Percentiles rank a stretch among this genome's conserved stretches.
Conservation (phyloP, 257 asterid genomes). For the Solanum virginianum region DNA sequence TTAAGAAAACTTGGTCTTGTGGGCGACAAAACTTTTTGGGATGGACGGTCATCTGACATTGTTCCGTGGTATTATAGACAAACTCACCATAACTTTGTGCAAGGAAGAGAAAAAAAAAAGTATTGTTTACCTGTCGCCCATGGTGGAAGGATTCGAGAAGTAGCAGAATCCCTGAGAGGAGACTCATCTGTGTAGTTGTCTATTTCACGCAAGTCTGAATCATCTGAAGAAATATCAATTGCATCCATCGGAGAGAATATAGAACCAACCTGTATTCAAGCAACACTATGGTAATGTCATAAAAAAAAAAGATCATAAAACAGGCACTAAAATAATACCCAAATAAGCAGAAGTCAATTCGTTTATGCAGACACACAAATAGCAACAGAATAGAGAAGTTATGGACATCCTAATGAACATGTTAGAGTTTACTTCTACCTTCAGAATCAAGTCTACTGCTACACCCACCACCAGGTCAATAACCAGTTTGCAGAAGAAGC, state of each 20-base stretch:
- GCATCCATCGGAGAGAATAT: constrained; percentile 33
- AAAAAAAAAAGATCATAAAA: constrained; percentile 9
- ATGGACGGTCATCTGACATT: constrained; percentile 29
- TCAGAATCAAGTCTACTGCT: no score
- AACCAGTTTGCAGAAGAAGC: constrained; percentile 18
- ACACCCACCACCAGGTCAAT: not conserved
- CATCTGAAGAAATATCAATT: constrained; percentile 49
- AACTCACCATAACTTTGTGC: not conserved
- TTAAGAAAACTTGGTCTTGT: constrained; percentile 24
- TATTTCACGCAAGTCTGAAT: constrained; percentile 69
- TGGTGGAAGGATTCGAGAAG: constrained; percentile 39
- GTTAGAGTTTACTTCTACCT: no score
- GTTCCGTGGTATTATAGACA: not conserved
- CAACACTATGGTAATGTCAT: constrained; percentile 2
- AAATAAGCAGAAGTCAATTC: no score
- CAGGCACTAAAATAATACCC: constrained; percentile 23
- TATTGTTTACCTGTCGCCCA: constrained; percentile 43
- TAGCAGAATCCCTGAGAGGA: constrained; percentile 44
- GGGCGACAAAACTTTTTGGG: constrained; percentile 20
- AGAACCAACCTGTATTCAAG: constrained; percentile 7
- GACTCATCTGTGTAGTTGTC: constrained; percentile 59
- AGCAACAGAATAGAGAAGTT: no score
- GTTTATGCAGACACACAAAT: no score
- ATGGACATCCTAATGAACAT: no score
- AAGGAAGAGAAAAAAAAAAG: not conserved